Conservation (phyloP, 139 green algal genomes). For the Microglena sp. region DNA sequence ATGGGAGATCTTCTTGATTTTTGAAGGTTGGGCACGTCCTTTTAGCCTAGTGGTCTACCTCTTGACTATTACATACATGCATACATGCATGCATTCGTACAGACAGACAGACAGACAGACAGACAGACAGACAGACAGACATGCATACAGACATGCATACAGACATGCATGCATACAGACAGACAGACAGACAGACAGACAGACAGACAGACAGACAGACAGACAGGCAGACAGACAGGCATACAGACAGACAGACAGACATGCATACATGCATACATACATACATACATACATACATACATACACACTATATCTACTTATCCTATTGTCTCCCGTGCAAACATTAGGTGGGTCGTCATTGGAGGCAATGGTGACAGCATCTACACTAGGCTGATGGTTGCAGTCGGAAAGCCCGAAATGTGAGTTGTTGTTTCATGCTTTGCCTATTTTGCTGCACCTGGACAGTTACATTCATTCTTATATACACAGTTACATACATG, state of each 20-base stretch:
- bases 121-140: not conserved
- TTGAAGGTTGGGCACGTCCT: too few species aligned
- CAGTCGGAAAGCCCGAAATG: slow-evolving; percentile 62
- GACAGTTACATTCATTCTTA: too few species aligned
- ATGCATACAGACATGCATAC: not conserved
- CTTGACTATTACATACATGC: too few species aligned
- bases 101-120: not conserved
- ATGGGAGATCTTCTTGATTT: too few species aligned
- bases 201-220: slow-evolving; percentile 7
- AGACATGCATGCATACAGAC: not conserved
- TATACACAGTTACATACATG: too few species aligned
- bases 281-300: slow-evolving; percentile 7
- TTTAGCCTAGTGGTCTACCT: too few species aligned
- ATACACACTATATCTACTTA: too few species aligned
- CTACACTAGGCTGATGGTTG: slow-evolving; percentile 65
- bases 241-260: slow-evolving; percentile 5
- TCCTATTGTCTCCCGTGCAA: too few species aligned
- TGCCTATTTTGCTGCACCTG: too few species aligned
- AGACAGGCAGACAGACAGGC: slow-evolving; percentile 11
- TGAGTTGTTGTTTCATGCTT: not conserved
- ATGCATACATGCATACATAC: not conserved
- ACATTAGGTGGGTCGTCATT: too few species aligned
- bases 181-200: not conserved
- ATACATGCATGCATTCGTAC: not conserved
- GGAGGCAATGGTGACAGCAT: slow-evolving; percentile 65